Percentiles rank a stretch among this genome's conserved stretches.
Conservation (phyloP, 2,329 filamentous ascomycete species). For the Phyllosticta citriasiana region DNA sequence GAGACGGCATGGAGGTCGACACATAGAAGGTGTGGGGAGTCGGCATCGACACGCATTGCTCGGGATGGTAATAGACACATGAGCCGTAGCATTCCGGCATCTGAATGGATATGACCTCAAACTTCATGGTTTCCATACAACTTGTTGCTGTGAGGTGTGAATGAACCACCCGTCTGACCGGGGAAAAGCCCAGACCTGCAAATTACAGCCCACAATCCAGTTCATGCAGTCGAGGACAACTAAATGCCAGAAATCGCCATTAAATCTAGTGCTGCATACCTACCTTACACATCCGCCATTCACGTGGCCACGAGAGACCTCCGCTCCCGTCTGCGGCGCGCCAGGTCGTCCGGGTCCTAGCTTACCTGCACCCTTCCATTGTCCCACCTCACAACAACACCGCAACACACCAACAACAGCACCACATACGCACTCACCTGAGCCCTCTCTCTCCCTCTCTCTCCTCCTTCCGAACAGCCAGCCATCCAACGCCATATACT, state of each 20-base stretch:
- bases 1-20: constrained; percentile 47
- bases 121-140: neutral
- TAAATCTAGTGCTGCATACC: too few species aligned
- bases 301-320: constrained; percentile 6
- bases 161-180: neutral
- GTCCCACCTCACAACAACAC: too few species aligned
- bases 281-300: neutral
- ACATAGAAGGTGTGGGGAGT: neutral
- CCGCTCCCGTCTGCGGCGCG: neutral
- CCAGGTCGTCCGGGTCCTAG: too few species aligned
- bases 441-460: neutral
- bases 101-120: constrained; percentile 4
- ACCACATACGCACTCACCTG: neutral
- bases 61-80: constrained; percentile 1
- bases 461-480: neutral
- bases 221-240: too few species aligned
- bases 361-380: too few species aligned
- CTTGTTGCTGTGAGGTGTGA: neutral
- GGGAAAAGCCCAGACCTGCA: neutral
- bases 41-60: neutral
- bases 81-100: constrained; percentile 5
- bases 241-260: too few species aligned
- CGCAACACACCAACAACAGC: constrained; percentile 5
- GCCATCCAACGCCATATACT: neutral
- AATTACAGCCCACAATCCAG: too few species aligned